Evolutionary conservation across 192 early-diverging fungal species (phyloP), one percentile per base, ranked within the genome.

Genomic region (Oehlia diaphana): DNA sequence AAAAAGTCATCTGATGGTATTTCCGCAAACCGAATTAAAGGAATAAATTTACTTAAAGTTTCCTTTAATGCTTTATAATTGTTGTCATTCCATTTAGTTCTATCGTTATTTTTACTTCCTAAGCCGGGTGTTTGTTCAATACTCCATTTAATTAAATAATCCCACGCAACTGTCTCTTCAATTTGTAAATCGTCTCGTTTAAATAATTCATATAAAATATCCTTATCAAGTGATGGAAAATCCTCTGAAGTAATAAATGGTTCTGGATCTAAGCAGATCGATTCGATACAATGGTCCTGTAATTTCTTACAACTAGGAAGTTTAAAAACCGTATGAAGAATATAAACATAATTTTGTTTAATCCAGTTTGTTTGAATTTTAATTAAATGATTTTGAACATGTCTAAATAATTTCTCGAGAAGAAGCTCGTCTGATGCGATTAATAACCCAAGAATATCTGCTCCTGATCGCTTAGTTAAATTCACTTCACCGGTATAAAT

Each of bases 61-160:
- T n/a, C 42, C 61, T 76, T 39, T 23, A 76, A 26, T 13, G 61
- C 19, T 14, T 63, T 23, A 64, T 63, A 76, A 76, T 63, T 23
- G 0, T 61, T 14, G 10, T 76, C 33, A 28, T 23, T 63, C 74
- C 74, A 76, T 39, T 63, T 76, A 28, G 35, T 63, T 76, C 62
- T 21, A 16, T 61, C 19, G 4, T 14, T 39, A 63, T 12, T 35
- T n/a, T 33, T 21, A 23, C n/a, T 19, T 61, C 61, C 31, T 63
- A 31, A 39, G 26, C 31, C 44, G 2, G 44, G 10, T 12, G 44
- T 47, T 47, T 47, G 44, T 12, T 47, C 44, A 47, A 47, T 47
- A 39, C 74, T 62, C 74, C 74, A 76, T 76, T 76, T 63, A 39
- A 76, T 64, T 39, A 76, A 19, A 37, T 42, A 13, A n/a, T 76